These are phyloP conservation scores for Sclerotinia borealis DNA, from an alignment of 2,329 filamentous ascomycete genomes.

Conservation along the genomic window DNA sequence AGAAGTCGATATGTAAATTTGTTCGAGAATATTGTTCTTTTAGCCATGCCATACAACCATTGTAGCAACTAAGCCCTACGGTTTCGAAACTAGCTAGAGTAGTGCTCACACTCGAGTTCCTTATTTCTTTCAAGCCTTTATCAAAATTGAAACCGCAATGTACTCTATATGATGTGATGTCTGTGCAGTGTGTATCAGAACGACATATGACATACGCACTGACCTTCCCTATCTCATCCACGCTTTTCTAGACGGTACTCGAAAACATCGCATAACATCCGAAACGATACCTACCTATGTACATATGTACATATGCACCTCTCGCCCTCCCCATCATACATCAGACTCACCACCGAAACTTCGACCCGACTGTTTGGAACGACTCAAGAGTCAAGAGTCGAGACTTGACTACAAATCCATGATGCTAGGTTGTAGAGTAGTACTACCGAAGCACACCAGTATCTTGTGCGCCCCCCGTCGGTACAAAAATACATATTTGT, in stretches of 20 bases:
- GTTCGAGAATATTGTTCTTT: neutral
- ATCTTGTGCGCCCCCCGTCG: neutral
- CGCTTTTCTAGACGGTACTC: too few species aligned
- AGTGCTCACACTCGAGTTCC: neutral
- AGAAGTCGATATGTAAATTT: neutral
- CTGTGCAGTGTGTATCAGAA: neutral
- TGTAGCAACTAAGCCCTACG: neutral
- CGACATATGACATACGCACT: neutral
- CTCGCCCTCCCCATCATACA: too few species aligned
- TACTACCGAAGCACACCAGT: neutral
- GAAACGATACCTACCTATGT: neutral
- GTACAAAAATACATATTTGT: neutral
- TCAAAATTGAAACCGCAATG: neutral
- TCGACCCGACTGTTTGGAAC: constrained; percentile 3
- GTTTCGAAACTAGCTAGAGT: neutral
- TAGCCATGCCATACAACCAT: neutral
- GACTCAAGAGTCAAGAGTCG: too few species aligned
- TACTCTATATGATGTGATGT: neutral
- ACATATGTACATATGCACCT: neutral
- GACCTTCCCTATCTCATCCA: neutral
- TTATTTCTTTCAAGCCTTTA: neutral
- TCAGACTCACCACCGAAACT: neutral
- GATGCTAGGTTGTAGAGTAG: neutral
- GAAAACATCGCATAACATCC: neutral
- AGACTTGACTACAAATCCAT: neutral